These are phyloP conservation scores for Chrysopogon serrulatus DNA, from an alignment of 176 grass and related monocot species.

Conservation along the genomic window DNA sequence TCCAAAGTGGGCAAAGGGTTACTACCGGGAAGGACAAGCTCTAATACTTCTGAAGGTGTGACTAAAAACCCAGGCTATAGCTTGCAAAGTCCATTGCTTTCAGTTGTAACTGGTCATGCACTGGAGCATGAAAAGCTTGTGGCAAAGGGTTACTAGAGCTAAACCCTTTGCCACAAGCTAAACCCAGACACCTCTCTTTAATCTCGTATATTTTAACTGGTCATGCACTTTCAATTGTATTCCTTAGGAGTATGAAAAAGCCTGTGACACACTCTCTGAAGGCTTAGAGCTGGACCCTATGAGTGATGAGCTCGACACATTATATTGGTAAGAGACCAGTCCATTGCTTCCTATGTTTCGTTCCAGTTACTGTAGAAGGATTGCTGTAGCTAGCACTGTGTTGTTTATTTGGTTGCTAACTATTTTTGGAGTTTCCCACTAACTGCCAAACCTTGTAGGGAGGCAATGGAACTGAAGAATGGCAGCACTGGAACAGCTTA, in stretches of 20 bases:
- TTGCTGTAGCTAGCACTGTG: background rate
- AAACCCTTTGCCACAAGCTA: too few species aligned
- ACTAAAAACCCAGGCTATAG: background rate
- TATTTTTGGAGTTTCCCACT: background rate
- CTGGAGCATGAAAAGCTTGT: too few species aligned
- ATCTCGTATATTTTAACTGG: background rate
- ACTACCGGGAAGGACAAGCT: slow-evolving; percentile 19
- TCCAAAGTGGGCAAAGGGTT: slow-evolving; percentile 23
- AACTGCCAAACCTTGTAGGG: background rate
- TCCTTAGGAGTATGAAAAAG: background rate
- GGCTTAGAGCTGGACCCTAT: slow-evolving; percentile 2
- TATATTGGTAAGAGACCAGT: background rate
- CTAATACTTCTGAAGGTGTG: background rate
- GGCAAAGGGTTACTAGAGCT: too few species aligned
- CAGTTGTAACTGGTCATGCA: too few species aligned
- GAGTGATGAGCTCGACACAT: background rate
- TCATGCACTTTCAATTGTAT: background rate
- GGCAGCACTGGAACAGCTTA: too few species aligned
- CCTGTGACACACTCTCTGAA: background rate
- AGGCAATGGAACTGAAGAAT: too few species aligned
- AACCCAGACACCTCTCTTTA: too few species aligned
- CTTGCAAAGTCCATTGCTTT: too few species aligned
- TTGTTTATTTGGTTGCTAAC: background rate
- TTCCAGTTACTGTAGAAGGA: background rate
- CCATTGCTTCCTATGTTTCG: background rate